Evolutionary conservation across 208 protist species (phyloP).

Genomic region (Wallacemonas collosoma): DNA sequence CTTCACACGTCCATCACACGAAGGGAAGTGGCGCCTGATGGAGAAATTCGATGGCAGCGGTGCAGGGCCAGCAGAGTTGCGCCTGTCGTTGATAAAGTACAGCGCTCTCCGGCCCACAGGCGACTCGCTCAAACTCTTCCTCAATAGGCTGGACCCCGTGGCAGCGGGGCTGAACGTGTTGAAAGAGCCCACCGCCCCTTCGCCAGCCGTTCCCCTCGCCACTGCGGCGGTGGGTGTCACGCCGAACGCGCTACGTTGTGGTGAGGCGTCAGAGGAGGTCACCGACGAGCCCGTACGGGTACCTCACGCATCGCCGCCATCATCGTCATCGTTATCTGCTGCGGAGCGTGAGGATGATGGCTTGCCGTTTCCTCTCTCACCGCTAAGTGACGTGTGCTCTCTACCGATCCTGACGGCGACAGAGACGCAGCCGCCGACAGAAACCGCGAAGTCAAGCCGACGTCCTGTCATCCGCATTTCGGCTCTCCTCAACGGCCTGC

Average conservation of each 20-base stretch:
- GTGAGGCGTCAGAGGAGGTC: too few species aligned
- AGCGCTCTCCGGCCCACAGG: conserved; percentile 11
- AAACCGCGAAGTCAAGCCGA: neutral
- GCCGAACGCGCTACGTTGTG: too few species aligned
- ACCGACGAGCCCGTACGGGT: too few species aligned
- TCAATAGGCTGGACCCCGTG: neutral
- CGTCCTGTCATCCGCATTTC: neutral
- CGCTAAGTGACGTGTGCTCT: too few species aligned
- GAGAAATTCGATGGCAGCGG: conserved; percentile 2
- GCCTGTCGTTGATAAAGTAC: conserved; percentile 13
- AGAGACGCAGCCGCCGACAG: too few species aligned
- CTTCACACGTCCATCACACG: neutral
- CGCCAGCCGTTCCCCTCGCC: too few species aligned
- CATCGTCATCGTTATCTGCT: too few species aligned
- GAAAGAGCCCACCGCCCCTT: neutral
- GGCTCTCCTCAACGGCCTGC: neutral
- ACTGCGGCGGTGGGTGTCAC: too few species aligned
- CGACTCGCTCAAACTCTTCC: conserved; percentile 7
- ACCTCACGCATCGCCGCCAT: too few species aligned
- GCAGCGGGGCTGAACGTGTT: neutral
- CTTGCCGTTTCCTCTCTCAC: too few species aligned
- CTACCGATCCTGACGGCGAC: too few species aligned
- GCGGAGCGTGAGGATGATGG: too few species aligned
- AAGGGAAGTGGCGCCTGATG: conserved; percentile 12
- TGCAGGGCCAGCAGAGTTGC: conserved; percentile 1